A percentile compares a stretch with the other conserved stretches of the same genome.
These are phyloP conservation scores for Calonectria fujianensis DNA, from an alignment of 2,329 filamentous ascomycete genomes.

Conservation along the genomic window DNA sequence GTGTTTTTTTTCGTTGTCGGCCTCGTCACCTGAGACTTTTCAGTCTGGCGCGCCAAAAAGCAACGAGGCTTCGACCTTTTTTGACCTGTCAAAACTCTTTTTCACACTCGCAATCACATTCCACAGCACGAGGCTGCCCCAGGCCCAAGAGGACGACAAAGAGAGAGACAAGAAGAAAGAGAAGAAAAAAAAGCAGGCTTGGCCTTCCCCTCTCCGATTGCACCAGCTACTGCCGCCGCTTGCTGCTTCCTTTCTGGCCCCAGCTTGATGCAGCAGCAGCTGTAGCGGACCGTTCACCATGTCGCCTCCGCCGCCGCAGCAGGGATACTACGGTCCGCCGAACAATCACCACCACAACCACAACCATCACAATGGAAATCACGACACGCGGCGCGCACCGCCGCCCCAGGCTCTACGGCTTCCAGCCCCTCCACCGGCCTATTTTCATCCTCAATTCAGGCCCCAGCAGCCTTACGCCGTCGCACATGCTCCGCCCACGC, in stretches of 20 bases:
- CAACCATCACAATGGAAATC: constrained; percentile 12
- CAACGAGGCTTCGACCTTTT: constrained; percentile 22
- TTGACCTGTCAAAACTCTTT: constrained; percentile 18
- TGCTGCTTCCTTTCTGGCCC: background rate
- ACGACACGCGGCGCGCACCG: constrained; percentile 11
- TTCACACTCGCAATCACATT: constrained; percentile 26
- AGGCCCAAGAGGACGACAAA: background rate
- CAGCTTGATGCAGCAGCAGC: constrained; percentile 18
- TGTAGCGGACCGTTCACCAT: constrained; percentile 12
- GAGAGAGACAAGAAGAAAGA: background rate
- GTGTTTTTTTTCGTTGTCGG: constrained; percentile 17
- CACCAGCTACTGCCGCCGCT: background rate
- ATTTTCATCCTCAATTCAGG: constrained; percentile 40
- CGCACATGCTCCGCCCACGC: constrained; percentile 7
- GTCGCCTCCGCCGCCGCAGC: constrained; percentile 18
- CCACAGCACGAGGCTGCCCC: constrained; percentile 12
- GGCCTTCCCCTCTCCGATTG: background rate
- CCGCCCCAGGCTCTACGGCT: constrained; percentile 6
- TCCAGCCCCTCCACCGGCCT: constrained; percentile 37
- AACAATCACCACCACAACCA: constrained; percentile 18
- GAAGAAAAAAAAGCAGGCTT: background rate
- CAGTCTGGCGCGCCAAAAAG: constrained; percentile 20
- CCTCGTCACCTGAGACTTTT: constrained; percentile 29
- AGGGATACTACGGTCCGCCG: constrained; percentile 19
- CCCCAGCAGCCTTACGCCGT: constrained; percentile 20